A percentile compares a stretch with the other conserved stretches of the same genome.
phyloP scores from a whole-genome alignment of 768 basidiomycete genomes.

The Boletus subcaerulescens region DNA sequence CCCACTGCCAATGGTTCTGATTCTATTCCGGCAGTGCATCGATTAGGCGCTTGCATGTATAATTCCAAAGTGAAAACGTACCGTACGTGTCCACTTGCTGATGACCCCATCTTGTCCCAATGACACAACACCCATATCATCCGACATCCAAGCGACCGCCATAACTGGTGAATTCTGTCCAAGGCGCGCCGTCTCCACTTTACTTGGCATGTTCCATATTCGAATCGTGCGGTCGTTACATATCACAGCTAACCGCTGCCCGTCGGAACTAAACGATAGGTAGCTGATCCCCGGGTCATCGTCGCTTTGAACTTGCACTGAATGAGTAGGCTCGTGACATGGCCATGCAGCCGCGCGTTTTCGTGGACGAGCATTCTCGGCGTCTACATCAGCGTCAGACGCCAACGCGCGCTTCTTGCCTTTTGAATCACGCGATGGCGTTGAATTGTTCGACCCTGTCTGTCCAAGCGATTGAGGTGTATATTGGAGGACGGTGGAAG shows the following conservation, averaged over 20 bases:
- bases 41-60: not conserved
- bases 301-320: slow-evolving; percentile 42
- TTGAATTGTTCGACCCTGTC: slow-evolving; percentile 20
- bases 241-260: slow-evolving; percentile 52
- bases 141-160: slow-evolving; percentile 58
- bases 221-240: slow-evolving; percentile 64
- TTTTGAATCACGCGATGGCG: slow-evolving; percentile 28
- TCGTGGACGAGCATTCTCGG: slow-evolving; percentile 31
- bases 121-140: slow-evolving; percentile 53
- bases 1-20: slow-evolving; percentile 53
- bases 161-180: slow-evolving; percentile 49
- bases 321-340: slow-evolving; percentile 37
- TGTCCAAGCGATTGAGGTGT: slow-evolving; percentile 17
- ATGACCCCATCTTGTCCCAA: slow-evolving; percentile 56
- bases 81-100: slow-evolving; percentile 56
- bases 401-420: slow-evolving; percentile 41
- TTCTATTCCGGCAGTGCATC: slow-evolving; percentile 29
- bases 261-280: slow-evolving; percentile 53
- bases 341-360: slow-evolving; percentile 48
- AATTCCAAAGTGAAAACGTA: slow-evolving; percentile 28
- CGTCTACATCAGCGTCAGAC: slow-evolving; percentile 20
- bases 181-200: slow-evolving; percentile 54
- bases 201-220: slow-evolving; percentile 52
- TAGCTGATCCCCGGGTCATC: slow-evolving; percentile 44
- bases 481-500: slow-evolving; percentile 34